Conservation (phyloP, 306 rosid species). For the Quercus aquifolioides region DNA sequence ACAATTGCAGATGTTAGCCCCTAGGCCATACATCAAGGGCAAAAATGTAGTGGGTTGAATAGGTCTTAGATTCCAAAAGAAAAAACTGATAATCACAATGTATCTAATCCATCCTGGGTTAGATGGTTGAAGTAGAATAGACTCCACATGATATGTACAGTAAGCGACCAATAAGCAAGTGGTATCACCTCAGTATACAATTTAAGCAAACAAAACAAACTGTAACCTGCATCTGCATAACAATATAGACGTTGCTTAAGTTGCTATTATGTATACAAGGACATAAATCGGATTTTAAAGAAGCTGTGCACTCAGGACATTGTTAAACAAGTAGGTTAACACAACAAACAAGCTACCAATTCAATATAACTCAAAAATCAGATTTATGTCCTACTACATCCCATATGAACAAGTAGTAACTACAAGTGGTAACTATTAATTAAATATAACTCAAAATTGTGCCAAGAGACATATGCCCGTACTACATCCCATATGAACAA, state of each 20-base stretch:
- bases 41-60: too few relatives aligned
- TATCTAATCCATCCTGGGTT: background rate
- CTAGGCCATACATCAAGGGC: too few relatives aligned
- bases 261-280: background rate
- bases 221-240: background rate
- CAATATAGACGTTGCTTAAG: background rate
- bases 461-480: conserved; percentile 23
- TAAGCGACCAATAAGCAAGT: background rate
- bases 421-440: conserved; percentile 2
- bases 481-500: conserved; percentile 24
- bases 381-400: too few relatives aligned
- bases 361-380: background rate
- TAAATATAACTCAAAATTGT: conserved; percentile 29
- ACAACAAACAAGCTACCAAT: conserved; percentile 8
- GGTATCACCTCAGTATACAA: background rate
- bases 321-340: conserved; percentile 9
- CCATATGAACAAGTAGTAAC: too few relatives aligned
- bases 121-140: background rate
- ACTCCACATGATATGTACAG: background rate
- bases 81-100: background rate
- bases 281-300: background rate
- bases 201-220: too few relatives aligned
- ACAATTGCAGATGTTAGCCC: too few relatives aligned
- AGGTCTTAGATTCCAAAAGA: background rate
- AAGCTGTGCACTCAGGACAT: background rate